phyloP scores from a whole-genome alignment of 331 rosid species.

The Acacia pycnantha region DNA sequence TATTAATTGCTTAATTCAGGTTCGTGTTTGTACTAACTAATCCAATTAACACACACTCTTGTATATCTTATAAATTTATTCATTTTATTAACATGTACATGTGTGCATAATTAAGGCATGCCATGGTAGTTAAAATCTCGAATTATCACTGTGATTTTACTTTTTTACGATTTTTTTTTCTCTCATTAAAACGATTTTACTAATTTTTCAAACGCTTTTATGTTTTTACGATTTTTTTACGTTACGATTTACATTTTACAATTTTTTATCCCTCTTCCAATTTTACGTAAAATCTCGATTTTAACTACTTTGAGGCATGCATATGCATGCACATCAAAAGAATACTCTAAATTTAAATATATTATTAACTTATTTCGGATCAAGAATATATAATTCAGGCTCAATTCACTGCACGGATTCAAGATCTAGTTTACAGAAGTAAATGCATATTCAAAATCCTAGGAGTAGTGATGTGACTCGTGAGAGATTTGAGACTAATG shows the following conservation, averaged over 20 bases:
- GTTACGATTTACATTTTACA: too few species aligned
- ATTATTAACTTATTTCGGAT: not conserved
- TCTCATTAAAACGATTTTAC: too few species aligned
- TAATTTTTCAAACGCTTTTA: too few species aligned
- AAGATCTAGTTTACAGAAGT: too few species aligned
- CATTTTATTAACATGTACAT: not conserved
- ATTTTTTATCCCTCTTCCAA: too few species aligned
- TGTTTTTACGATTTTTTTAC: too few species aligned
- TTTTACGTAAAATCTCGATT: too few species aligned
- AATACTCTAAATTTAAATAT: not conserved
- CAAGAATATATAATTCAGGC: not conserved
- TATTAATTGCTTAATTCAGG: not conserved
- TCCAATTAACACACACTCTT: not conserved
- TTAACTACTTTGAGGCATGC: too few species aligned
- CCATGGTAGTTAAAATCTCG: too few species aligned
- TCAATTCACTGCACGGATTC: not conserved
- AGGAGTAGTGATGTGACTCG: not conserved
- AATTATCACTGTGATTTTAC: too few species aligned
- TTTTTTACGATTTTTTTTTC: too few species aligned
- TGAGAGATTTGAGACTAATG: not conserved
- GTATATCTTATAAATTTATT: not conserved
- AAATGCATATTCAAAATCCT: not conserved
- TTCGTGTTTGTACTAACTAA: not conserved
- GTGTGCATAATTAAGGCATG: not conserved
- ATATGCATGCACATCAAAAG: not conserved